Base-by-base conservation (phyloP, 1,139 yeast genomes). In the Scheffersomyces parashehatae region DNA sequence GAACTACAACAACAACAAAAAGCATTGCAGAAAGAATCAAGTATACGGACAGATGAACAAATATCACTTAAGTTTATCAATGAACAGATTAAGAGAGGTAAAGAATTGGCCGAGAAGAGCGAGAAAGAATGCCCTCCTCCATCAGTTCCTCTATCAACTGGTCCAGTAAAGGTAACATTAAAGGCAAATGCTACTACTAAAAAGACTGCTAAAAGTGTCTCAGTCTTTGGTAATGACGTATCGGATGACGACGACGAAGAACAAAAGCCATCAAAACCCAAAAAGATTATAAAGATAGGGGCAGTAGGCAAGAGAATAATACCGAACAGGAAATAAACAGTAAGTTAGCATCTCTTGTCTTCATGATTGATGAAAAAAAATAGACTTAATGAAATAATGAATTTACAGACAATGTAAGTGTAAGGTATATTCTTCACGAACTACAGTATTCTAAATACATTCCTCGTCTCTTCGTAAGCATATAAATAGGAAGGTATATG, bases 1-100 rank as follows among this genome's bases (percentile, higher is more conserved):
- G 55, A 53, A 24, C 42, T 49, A n/a, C 46, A 52, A 28, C 45
- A 42, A 20, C 41, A 47, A 7, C 48, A 45, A 29, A 39, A 57
- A 37, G 57, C 59, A 39, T 33, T 50, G 37, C 43, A 55, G 71
- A 69, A 36, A 16, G 39, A 38, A 11, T 40, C 40, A 30, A 37
- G 38, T 14, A 8, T 35, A 13, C 43, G 39, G 38, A 43, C 46
- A 2, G 56, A 53, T 10, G 53, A 49, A 29, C 47, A 42, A 26
- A 49, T 71, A 10, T 65, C 70, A 7, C 61, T 65, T 54, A 71
- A 65, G 49, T 52, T 79, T 33, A 54, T 87, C 13, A 68, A 77
- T 39, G 63, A 68, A 16, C 91, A 87, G 59, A 79, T 85, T 3
- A 70, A 70, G 45, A 56, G 62, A 37, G 85, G 83, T 0, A 56